A percentile compares a stretch with the other conserved stretches of the same genome.
These are phyloP conservation scores for Ramaria rubella DNA, from an alignment of 768 basidiomycete genomes.

Conservation along the genomic window DNA sequence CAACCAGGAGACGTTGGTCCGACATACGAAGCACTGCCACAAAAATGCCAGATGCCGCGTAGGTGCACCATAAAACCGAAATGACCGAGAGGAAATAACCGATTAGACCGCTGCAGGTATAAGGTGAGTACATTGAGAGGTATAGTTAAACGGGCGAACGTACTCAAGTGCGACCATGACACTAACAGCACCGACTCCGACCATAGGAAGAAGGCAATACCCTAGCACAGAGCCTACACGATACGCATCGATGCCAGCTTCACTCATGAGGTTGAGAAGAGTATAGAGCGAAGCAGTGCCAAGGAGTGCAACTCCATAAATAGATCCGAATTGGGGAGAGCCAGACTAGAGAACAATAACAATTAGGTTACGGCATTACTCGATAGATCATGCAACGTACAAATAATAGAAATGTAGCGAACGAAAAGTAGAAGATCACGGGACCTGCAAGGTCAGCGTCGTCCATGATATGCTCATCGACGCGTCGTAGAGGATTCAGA, in stretches of 20 bases:
- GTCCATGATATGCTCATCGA: conserved; percentile 96
- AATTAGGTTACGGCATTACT: conserved; percentile 9
- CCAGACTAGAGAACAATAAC: conserved; percentile 60
- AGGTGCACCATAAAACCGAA: conserved; percentile 94
- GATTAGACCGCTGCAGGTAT: conserved; percentile 54
- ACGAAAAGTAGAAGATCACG: conserved; percentile 90
- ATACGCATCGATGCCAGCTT: conserved; percentile 91
- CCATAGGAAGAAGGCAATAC: conserved; percentile 95
- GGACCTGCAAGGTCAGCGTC: conserved; percentile 98
- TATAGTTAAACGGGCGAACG: conserved; percentile 27
- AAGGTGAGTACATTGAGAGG: conserved; percentile 12
- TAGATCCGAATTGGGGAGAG: conserved; percentile 97
- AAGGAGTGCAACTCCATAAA: conserved; percentile 95
- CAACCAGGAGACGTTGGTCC: conserved; percentile 89
- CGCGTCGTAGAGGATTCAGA: conserved; percentile 78
- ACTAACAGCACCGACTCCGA: conserved; percentile 84
- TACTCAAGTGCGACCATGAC: conserved; percentile 86
- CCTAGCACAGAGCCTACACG: conserved; percentile 92
- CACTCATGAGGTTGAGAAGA: conserved; percentile 95
- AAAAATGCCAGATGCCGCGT: conserved; percentile 92
- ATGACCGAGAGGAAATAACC: conserved; percentile 80
- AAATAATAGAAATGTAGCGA: conserved; percentile 85
- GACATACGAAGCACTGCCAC: conserved; percentile 94
- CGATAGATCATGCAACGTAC: conserved; percentile 58
- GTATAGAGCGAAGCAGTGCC: conserved; percentile 90